Base-by-base conservation (phyloP, 768 basidiomycete genomes). In the Mycena albidolilacea region DNA sequence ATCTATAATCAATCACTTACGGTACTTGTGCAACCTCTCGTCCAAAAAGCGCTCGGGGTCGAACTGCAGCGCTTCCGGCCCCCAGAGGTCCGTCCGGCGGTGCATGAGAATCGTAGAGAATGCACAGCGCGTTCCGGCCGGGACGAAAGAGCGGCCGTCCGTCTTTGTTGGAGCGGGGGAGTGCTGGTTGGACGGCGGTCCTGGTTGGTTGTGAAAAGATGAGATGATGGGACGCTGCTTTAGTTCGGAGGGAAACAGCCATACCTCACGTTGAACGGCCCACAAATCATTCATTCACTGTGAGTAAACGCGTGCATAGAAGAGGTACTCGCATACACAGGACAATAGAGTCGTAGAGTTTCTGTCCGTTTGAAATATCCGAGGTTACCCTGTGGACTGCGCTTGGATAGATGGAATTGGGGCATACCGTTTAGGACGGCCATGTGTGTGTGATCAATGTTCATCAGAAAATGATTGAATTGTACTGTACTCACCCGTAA, bases 41-140 rank as follows among this genome's bases (percentile, higher is more conserved):
- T 93, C 92, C 50, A 93, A 78, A 84, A 92, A 93, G 1, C 92
- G 85, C 71, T 92, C 89, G 0, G 92, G 92, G 76, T 93, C 92
- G 73, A 92, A 93, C 69, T 81, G 74, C 4, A 86, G 78, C n/a
- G 90, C 91, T 77, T 92, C 91, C 1, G 90, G 90, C 0, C 92
- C 92, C 92, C 92, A 93, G 3, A 91, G 84, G 73, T 91, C 90
- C 62, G 80, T 85, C 41, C 90, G 84, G 7, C 91, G 85, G 46
- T 93, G 92, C 90, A 92, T 91, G 41, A 88, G 79, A 70, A 86
- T 82, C 6, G 90, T 84, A 7, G 87, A 85, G 75, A 44, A 14
- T 10, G 48, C 71, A 8, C 60, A 84, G 80, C 80, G 79, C 0
- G 84, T 85, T 30, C 80, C 73, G 5, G 84, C 81, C 1, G 85